A percentile compares a stretch with the other conserved stretches of the same genome.
These are phyloP conservation scores for Clitopilus hobsonii DNA, from an alignment of 768 basidiomycete genomes.

Conservation along the genomic window DNA sequence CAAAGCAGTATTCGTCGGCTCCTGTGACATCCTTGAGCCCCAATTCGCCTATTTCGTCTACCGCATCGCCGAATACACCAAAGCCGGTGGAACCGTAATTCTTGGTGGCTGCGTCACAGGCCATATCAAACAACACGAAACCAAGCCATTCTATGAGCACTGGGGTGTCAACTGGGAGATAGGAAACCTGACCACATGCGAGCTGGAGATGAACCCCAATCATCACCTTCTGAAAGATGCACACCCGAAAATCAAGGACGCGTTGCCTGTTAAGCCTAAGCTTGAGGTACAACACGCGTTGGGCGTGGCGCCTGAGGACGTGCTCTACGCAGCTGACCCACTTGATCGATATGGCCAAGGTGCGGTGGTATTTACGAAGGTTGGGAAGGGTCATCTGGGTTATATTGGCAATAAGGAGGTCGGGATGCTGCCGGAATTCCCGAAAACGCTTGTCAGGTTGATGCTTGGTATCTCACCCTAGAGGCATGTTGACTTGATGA, in stretches of 20 bases:
- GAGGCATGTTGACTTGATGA: no score
- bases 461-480: constrained; percentile 21
- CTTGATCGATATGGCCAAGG: constrained; percentile 12
- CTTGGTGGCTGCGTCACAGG: constrained; percentile 23
- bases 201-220: constrained; percentile 11
- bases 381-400: constrained; percentile 25
- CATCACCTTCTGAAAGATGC: constrained; percentile 12
- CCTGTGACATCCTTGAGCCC: constrained; percentile 16
- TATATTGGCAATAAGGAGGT: constrained; percentile 31
- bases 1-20: constrained; percentile 23
- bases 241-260: background rate
- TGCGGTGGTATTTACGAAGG: constrained; percentile 18
- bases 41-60: constrained; percentile 15
- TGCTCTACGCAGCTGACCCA: constrained; percentile 18
- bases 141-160: constrained; percentile 17
- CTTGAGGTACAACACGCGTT: constrained; percentile 24
- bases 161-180: constrained; percentile 16
- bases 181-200: constrained; percentile 10
- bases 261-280: constrained; percentile 15
- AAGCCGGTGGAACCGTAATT: constrained; percentile 23
- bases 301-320: constrained; percentile 14
- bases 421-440: constrained; percentile 15
- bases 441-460: constrained; percentile 20
- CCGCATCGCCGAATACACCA: constrained; percentile 19
- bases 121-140: constrained; percentile 3